Evolutionary conservation across 1,284 basidiomycete species (phyloP), one percentile per base, ranked within the genome.

Genomic region (Polyporus tsugae): DNA sequence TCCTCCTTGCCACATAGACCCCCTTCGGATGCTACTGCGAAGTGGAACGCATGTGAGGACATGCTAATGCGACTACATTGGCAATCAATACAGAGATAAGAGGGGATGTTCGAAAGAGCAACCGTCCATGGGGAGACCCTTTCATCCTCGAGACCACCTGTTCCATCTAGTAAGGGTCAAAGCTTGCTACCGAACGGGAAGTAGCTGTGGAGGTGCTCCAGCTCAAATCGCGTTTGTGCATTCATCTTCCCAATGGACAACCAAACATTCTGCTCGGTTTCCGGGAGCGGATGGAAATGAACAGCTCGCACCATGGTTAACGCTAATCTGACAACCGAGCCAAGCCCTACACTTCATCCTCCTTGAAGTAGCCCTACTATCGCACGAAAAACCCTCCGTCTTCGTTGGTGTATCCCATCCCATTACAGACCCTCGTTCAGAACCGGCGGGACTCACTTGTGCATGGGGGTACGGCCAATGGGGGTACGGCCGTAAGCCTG

Each of bases 381-480:
- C 10, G 15, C 6, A n/a, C 35, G 9, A 7, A n/a, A 6, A 57
- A 4, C 4, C 2, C 19, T 2, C 17, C 19, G 19, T 7, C 11
- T 36, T 38, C 9, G 19, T 22, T 2, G 10, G 11, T 11, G n/a
- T 6, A 17, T n/a, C 17, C 1, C 35, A 36, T 35, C n/a, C 55
- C 55, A 59, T 60, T 13, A 17, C 39, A 11, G 10, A n/a, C 57
- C 19, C 36, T 22, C n/a, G 36, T 55, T 11, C n/a, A 38, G 38
- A 36, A 36, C 60, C 6, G 17, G 35, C 39, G 38, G 62, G 17
- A 81, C 89, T 80, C 76, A 93, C 92, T 84, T 87, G 62, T 87
- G 87, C 73, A 91, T 80, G 5, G 94, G 93, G n/a, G 93, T 95
- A 66, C 89, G 83, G 0, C 92, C 92, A 29, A 91, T 80, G 6